Evolutionary conservation across 306 rosid genomes (phyloP).

Genomic region (Oxytropis ochrocephala): DNA sequence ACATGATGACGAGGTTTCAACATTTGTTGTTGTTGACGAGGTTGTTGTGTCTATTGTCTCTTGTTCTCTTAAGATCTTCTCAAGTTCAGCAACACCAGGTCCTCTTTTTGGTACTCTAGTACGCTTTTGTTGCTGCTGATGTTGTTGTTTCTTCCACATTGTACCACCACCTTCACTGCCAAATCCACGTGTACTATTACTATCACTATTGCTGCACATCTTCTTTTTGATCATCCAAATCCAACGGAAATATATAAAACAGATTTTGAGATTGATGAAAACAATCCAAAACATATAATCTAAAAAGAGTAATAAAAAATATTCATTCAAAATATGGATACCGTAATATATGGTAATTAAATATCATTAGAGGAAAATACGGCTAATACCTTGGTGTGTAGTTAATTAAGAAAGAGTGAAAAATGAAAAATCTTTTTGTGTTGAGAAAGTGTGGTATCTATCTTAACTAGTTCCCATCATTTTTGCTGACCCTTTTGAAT

Average conservation of each 20-base stretch:
- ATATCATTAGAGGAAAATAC: slow-evolving; percentile 20
- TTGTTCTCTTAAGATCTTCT: slow-evolving; percentile 59
- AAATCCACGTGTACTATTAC: slow-evolving; percentile 13
- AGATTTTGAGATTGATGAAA: slow-evolving; percentile 5
- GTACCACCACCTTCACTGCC: background rate
- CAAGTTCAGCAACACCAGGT: slow-evolving; percentile 75
- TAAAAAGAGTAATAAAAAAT: slow-evolving; percentile 31
- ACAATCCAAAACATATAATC: slow-evolving; percentile 28
- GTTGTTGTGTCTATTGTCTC: slow-evolving; percentile 9
- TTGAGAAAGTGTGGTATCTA: slow-evolving; percentile 14
- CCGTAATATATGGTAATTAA: slow-evolving; percentile 29
- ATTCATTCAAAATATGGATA: slow-evolving; percentile 18
- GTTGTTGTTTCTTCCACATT: slow-evolving; percentile 22
- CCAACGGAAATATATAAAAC: background rate
- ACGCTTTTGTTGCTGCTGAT: slow-evolving; percentile 27
- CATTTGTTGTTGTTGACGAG: background rate
- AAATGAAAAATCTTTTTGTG: slow-evolving; percentile 16
- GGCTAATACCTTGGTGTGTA: slow-evolving; percentile 4
- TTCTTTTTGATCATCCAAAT: slow-evolving; percentile 6
- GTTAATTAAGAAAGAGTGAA: slow-evolving; percentile 5
- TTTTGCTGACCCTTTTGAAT: slow-evolving; percentile 37
- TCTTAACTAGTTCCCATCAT: slow-evolving; percentile 24
- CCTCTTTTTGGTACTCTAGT: slow-evolving; percentile 61
- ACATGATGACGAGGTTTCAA: slow-evolving; percentile 18
- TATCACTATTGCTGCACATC: slow-evolving; percentile 40